Percentiles rank a stretch among this genome's conserved stretches.
Evolutionary conservation across 768 basidiomycete genomes (phyloP).

Genomic region (Tulasnella sp.): DNA sequence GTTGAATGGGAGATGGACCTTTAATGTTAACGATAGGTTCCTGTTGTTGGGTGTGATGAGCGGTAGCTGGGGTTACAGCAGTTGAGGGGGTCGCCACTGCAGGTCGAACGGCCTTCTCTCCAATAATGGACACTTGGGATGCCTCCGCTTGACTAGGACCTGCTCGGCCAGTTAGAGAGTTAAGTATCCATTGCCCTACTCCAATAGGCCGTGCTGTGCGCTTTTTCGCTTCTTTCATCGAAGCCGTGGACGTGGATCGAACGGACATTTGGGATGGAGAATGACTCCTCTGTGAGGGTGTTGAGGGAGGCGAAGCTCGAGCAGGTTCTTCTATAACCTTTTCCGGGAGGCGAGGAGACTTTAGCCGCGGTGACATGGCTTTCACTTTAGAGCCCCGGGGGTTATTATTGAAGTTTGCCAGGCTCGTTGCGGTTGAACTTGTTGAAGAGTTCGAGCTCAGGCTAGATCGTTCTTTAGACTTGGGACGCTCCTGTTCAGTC

Average conservation of each 20-base stretch:
- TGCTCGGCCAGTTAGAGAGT: slow-evolving; percentile 18
- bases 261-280: slow-evolving; percentile 68
- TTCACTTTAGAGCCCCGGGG: not conserved
- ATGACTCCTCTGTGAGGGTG: slow-evolving; percentile 38
- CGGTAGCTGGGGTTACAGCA: not conserved
- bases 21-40: not conserved
- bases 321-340: not conserved
- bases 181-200: slow-evolving; percentile 21
- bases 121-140: slow-evolving; percentile 17
- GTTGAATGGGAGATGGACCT: not conserved
- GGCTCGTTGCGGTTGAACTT: slow-evolving; percentile 14
- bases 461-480: not conserved
- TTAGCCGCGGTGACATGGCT: not conserved
- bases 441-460: slow-evolving; percentile 11
- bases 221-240: slow-evolving; percentile 34
- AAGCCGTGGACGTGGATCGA: slow-evolving; percentile 50
- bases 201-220: not conserved
- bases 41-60: not conserved
- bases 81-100: slow-evolving; percentile 9
- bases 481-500: not conserved
- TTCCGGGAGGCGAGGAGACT: slow-evolving; percentile 1
- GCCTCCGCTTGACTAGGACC: slow-evolving; percentile 26
- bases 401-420: slow-evolving; percentile 21
- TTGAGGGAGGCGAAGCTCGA: not conserved
- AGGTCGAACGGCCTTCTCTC: slow-evolving; percentile 1